Evolutionary conservation across 257 asterid genomes (phyloP), one percentile per base, ranked within the genome.

Genomic region (Fraxinus excelsior): DNA sequence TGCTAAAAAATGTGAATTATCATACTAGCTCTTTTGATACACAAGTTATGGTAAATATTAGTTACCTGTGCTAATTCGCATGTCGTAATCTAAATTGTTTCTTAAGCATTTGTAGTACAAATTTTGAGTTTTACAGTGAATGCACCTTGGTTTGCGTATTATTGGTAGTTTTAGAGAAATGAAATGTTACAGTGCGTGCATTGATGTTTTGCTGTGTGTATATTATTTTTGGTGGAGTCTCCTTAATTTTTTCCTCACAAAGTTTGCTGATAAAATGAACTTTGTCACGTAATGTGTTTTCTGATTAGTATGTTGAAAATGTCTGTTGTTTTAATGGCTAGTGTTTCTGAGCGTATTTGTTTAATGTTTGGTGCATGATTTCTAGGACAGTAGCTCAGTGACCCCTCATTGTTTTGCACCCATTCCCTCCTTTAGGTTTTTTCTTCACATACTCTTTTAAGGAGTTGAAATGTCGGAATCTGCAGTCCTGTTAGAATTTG

Each of bases 31-130:
- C 5, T 42, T 40, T 42, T 42, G 16, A 42, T 42, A 11, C 5
- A 13, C 16, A 13, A 42, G 16, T 21, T 35, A 67, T 46, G 67
- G 34, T 68, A 73, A 68, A 31, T 31, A 23, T 16, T 18, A 67
- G 49, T 78, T 60, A 19, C 21, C 18, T 74, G 65, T 74, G 67
- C 67, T 18, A 42, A 12, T 76, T 44, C 5, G 28, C 32, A 35
- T 71, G 38, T 44, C 23, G 56, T 11, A 25, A 46, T 14, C 56
- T 46, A 16, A 14, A 46, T 46, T 31, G 26, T 35, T 66, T 71
- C 42, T 37, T 34, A 14, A 25, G 18, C 58, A n/a, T 68, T 35
- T 75, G 32, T 6, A 14, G 25, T 74, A 13, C 44, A 23, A n/a
- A 35, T 62, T 16, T 6, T 11, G 37, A n/a, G 71, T 14, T 14